These are phyloP conservation scores for Geopyxis carbonaria DNA, from an alignment of 495 filamentous ascomycete genomes.

Conservation along the genomic window DNA sequence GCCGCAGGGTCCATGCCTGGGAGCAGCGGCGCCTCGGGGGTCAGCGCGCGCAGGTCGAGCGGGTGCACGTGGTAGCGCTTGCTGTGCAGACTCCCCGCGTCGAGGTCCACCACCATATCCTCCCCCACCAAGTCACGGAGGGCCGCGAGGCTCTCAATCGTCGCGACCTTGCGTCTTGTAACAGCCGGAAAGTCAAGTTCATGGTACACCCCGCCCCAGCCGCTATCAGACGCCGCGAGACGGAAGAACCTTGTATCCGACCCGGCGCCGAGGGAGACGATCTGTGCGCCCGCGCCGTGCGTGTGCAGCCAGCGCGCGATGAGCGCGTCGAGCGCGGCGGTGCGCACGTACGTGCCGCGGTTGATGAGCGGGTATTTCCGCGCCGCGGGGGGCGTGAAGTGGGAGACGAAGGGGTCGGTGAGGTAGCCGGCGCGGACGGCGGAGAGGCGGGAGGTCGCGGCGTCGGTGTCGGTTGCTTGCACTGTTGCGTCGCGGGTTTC, in stretches of 20 bases:
- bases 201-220: constrained; percentile 51
- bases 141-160: constrained; percentile 25
- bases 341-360: constrained; percentile 89
- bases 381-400: constrained; percentile 33
- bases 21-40: constrained; percentile 17
- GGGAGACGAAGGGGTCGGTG: constrained; percentile 55
- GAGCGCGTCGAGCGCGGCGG: constrained; percentile 66
- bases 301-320: constrained; percentile 48
- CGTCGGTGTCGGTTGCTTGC: constrained; percentile 83
- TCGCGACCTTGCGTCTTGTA: constrained; percentile 43
- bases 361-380: constrained; percentile 80
- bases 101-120: constrained; percentile 6
- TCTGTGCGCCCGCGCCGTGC: constrained; percentile 42
- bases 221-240: constrained; percentile 26
- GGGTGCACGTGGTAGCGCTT: constrained; percentile 56
- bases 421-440: constrained; percentile 80
- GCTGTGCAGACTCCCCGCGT: constrained; percentile 21
- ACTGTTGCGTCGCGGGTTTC: constrained; percentile 35
- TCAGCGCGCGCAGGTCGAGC: constrained; percentile 56
- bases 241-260: constrained; percentile 81
- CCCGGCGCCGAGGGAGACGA: constrained; percentile 84
- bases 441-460: constrained; percentile 70
- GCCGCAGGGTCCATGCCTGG: constrained; percentile 33
- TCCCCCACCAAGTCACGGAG: not conserved
- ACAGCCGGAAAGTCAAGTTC: constrained; percentile 81